Evolutionary conservation across 2,329 filamentous ascomycete species (phyloP).

Genomic region (Colletotrichum sp.): DNA sequence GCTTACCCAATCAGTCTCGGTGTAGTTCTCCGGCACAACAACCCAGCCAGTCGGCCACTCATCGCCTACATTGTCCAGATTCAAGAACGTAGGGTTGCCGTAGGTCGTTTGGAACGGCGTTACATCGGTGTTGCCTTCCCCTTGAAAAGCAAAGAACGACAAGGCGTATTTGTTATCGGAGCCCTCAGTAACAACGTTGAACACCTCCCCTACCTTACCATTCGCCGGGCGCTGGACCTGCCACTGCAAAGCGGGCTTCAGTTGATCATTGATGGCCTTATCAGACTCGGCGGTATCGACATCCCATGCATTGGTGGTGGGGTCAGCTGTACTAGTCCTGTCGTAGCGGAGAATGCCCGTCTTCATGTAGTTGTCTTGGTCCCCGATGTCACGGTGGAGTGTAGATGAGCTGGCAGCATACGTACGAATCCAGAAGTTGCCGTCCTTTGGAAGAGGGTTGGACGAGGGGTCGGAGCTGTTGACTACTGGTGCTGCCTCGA

Average conservation of each 20-base stretch:
- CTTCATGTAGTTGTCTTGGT: too few species aligned
- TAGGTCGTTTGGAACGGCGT: neutral
- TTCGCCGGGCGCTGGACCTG: too few species aligned
- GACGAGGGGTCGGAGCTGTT: too few species aligned
- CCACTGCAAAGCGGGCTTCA: neutral
- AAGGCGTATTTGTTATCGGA: too few species aligned
- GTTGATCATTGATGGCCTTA: neutral
- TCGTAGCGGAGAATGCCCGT: neutral
- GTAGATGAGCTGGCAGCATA: too few species aligned
- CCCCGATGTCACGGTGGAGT: too few species aligned
- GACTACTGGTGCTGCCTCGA: too few species aligned
- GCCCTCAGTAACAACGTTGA: too few species aligned
- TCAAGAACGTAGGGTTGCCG: neutral
- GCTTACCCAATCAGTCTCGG: neutral
- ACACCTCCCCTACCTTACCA: too few species aligned
- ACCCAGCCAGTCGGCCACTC: neutral
- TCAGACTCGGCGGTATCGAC: neutral
- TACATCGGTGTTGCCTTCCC: too few species aligned
- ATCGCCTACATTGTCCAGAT: neutral
- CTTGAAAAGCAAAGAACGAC: too few species aligned
- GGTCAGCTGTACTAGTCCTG: neutral
- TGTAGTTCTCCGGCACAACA: neutral
- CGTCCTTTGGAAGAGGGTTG: neutral
- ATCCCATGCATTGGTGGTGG: neutral
- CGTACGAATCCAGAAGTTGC: neutral